Conservation (phyloP, 805 yeast species). For the Starmerella apis region DNA sequence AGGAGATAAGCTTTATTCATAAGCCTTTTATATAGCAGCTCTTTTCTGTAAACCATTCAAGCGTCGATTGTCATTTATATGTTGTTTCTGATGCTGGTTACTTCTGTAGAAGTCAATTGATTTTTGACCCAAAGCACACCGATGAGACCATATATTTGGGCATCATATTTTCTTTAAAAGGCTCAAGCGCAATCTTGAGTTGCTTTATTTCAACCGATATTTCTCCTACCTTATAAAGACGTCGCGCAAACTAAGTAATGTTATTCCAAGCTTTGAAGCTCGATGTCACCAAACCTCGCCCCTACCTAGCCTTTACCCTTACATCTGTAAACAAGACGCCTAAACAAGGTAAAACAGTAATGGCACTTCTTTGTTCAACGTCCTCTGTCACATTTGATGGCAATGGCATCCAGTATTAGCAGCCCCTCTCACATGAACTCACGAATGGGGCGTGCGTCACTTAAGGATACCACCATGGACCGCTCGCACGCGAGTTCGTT, state of each 20-base stretch:
- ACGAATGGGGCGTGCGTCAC: not conserved
- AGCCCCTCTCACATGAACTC: not conserved
- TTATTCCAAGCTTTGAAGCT: not conserved
- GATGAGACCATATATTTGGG: too few relatives aligned
- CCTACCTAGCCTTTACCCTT: constrained; percentile 3
- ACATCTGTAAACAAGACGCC: not conserved
- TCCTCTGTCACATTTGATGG: not conserved
- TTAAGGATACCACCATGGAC: constrained; percentile 5
- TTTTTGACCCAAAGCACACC: too few relatives aligned
- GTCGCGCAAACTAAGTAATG: not conserved
- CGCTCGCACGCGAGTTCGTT: constrained; percentile 3
- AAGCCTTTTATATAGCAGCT: too few relatives aligned
- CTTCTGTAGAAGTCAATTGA: too few relatives aligned
- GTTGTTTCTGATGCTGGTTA: too few relatives aligned
- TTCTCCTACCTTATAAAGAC: too few relatives aligned
- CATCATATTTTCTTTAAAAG: too few relatives aligned
- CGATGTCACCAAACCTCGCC: not conserved
- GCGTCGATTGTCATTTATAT: too few relatives aligned
- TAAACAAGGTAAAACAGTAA: not conserved
- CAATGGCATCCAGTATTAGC: not conserved
- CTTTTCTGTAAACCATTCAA: too few relatives aligned
- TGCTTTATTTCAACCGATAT: too few relatives aligned
- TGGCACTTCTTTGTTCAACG: not conserved
- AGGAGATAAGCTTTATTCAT: not conserved
- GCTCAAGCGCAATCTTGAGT: too few relatives aligned